Conservation (phyloP, 768 basidiomycete genomes). For the Lactarius hatsudake region DNA sequence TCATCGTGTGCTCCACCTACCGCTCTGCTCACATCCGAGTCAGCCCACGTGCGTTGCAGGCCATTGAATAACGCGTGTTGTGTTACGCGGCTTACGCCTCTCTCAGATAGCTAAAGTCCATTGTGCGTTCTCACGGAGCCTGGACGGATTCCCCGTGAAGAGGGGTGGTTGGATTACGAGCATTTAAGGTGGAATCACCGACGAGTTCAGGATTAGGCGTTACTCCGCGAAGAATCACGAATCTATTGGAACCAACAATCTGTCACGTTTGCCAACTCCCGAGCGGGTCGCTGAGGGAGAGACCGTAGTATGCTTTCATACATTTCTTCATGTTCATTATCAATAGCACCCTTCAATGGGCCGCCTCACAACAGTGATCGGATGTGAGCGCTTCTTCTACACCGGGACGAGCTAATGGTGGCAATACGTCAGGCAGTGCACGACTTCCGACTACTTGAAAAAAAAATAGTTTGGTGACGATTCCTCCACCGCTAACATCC, state of each 20-base stretch:
- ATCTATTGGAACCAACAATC: slow-evolving; percentile 26
- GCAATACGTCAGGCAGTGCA: slow-evolving; percentile 52
- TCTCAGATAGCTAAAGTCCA: background rate
- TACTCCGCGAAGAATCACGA: slow-evolving; percentile 26
- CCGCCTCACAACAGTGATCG: slow-evolving; percentile 42
- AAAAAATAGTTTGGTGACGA: slow-evolving; percentile 34
- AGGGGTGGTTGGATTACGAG: slow-evolving; percentile 17
- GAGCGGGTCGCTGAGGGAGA: background rate
- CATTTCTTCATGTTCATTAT: slow-evolving; percentile 44
- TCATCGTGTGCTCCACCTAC: no score
- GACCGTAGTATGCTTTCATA: slow-evolving; percentile 39
- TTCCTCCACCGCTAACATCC: background rate
- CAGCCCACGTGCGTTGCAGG: no score
- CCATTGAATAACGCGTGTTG: no score
- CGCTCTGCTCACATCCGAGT: no score
- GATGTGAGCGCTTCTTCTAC: slow-evolving; percentile 48
- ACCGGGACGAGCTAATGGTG: slow-evolving; percentile 43
- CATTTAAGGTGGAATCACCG: slow-evolving; percentile 2
- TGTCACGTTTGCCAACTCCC: no score
- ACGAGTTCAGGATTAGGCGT: slow-evolving; percentile 1
- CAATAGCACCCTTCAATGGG: slow-evolving; percentile 43
- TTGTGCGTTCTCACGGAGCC: slow-evolving; percentile 15
- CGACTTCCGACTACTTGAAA: slow-evolving; percentile 48
- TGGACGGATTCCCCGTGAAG: slow-evolving; percentile 10
- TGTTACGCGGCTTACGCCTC: background rate